Evolutionary conservation across 371 early-diverging fungal species (phyloP), one percentile per base, ranked within the genome.

Genomic region (Coemansia sp.): DNA sequence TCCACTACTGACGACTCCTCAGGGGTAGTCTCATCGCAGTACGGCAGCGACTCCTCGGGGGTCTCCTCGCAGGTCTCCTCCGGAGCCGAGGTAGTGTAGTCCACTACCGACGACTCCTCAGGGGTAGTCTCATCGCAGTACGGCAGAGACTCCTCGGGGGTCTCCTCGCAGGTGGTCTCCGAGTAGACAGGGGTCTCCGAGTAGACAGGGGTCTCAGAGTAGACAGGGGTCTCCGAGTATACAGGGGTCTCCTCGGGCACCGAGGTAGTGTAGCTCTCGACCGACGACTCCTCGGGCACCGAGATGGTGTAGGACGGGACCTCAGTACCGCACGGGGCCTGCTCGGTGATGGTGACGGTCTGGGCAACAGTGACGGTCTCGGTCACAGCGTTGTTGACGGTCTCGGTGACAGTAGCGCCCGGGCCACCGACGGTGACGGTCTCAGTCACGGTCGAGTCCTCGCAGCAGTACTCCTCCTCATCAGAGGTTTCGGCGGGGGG

Each of bases 91-190:
- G 48, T 46, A 8, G 46, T 17, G 28, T 28, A 51, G n/a, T 23
- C 23, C 12, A 44, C 60, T 48, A 56, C 41, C 48, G 15, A 23
- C 53, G 53, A 41, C 51, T 61, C 52, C 36, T 56, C 48, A 32
- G 23, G 23, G 28, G 26, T n/a, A 2, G 52, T 24, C 24, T 19
- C 19, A 9, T 28, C 48, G 48, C 58, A 15, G 61, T 28, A 28
- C 28, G 28, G 28, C 36, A 32, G 3, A 0, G 36, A 32, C 36
- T 32, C 28, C 39, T 32, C 23, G 51, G 53, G 58, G 63, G 51
- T 49, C 59, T 48, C 61, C 64, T 59, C 63, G 56, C 62, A 48
- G 59, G 66, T 26, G 59, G 23, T 3, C 58, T 7, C 24, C 2
- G 24, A 24, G 24, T 24, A 24, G 24, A 24, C 24, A 24, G 24